phyloP scores from a whole-genome alignment of 441 rosid genomes.

The Populus hybrid region DNA sequence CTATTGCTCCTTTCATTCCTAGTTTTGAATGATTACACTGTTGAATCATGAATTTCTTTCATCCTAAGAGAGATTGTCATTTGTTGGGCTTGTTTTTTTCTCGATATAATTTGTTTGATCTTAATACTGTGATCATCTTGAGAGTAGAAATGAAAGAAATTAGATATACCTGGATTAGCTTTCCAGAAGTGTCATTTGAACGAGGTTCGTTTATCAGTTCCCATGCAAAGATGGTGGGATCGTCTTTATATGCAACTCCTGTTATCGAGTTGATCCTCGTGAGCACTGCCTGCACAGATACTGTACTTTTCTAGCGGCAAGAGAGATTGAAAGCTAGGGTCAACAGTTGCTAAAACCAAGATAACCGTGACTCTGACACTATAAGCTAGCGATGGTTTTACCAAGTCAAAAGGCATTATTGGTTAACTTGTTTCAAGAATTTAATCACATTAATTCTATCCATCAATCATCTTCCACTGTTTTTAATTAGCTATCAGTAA shows the following conservation, averaged over 20 bases:
- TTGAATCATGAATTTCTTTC: too few relatives aligned
- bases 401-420: not conserved
- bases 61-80: too few relatives aligned
- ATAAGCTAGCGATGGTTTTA: not conserved
- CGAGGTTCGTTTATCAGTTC: conserved; percentile 77
- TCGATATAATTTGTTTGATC: too few relatives aligned
- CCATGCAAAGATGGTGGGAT: conserved; percentile 72
- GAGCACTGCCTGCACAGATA: conserved; percentile 41
- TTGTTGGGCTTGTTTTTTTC: too few relatives aligned
- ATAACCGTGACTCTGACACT: not conserved
- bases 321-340: not conserved
- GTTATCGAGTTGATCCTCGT: conserved; percentile 52
- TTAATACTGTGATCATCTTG: not conserved
- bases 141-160: not conserved
- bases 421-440: too few relatives aligned
- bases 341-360: not conserved
- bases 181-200: conserved; percentile 46
- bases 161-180: conserved; percentile 17
- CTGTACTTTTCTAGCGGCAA: not conserved
- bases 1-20: too few relatives aligned
- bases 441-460: too few relatives aligned
- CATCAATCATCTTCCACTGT: too few relatives aligned
- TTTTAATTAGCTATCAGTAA: too few relatives aligned
- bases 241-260: conserved; percentile 56
- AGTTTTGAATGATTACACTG: too few relatives aligned